Evolutionary conservation across 805 yeast species (phyloP), one percentile per base, ranked within the genome.

Genomic region (Saccharomycopsis sp.): DNA sequence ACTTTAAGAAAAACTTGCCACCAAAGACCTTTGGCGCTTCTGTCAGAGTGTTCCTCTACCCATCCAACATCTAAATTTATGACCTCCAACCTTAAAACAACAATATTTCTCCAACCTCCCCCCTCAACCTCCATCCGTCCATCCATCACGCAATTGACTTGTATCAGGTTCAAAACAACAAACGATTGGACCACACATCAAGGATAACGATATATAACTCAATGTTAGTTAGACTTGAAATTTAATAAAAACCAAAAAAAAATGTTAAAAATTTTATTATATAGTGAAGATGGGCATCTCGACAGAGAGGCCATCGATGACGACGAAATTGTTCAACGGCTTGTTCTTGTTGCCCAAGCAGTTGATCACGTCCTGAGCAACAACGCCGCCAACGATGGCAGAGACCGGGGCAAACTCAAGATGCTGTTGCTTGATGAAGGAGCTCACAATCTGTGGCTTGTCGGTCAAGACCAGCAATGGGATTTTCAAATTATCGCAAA

Each of bases 1-100:
- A 80, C 74, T 92, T 92, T 94, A 88, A 85, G 77, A 78, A 83
- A 73, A 92, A 92, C 88, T 81, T 92, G 67, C 98, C 98, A 71
- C 88, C 98, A 60, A 88, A 89, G 84, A 87, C 97, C 61, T 89
- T 92, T 69, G 98, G 98, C 76, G 96, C 98, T 67, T 81, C 95
- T 57, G 97, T 92, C 68, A 85, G 98, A 80, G 80, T 92, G 77
- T 87, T 92, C 95, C 88, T 89, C 73, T 89, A 89, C 84, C 98
- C 98, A 75, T 89, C 97, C 58, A 88, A 82, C 95, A 92, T 89
- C 85, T 89, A 89, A 82, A 59, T 58, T 48, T 34, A 34, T 44
- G 25, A 30, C 15, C 27, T 25, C n/a, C n/a, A n/a, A n/a, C n/a
- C n/a, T n/a, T n/a, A n/a, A n/a, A n/a, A n/a, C n/a, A n/a, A n/a